These are phyloP conservation scores for Fistulifera pelliculosa DNA, from an alignment of 108 stramenopile species.

Conservation along the genomic window DNA sequence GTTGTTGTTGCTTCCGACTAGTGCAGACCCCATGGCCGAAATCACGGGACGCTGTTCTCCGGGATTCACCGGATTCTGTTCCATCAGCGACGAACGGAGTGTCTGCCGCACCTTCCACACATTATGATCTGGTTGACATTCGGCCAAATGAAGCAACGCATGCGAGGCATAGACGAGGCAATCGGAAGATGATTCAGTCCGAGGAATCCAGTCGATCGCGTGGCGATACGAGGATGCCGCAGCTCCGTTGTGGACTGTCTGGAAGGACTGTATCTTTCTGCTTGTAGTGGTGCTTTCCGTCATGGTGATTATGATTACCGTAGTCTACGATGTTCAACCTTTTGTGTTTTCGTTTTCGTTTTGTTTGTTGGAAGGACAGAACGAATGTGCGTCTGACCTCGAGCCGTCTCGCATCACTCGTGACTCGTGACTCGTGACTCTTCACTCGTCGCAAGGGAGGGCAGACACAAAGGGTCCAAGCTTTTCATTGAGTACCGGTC, in stretches of 20 bases:
- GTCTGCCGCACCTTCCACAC: constrained; percentile 42
- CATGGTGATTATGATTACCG: too few species aligned
- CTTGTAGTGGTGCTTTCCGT: too few species aligned
- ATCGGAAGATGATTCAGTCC: neutral
- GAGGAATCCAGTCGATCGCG: constrained; percentile 40
- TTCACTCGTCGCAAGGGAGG: too few species aligned
- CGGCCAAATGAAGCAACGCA: constrained; percentile 30
- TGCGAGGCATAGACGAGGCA: constrained; percentile 32
- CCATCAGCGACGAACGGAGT: constrained; percentile 17
- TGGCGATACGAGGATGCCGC: constrained; percentile 60
- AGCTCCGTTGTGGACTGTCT: constrained; percentile 62
- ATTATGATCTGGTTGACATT: neutral
- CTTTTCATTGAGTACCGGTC: too few species aligned
- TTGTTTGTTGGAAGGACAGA: too few species aligned
- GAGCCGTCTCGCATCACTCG: too few species aligned
- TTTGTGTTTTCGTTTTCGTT: too few species aligned
- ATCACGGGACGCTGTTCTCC: constrained; percentile 7
- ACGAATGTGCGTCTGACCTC: too few species aligned
- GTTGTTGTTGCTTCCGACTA: too few species aligned
- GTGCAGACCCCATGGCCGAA: constrained; percentile 7
- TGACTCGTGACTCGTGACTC: too few species aligned
- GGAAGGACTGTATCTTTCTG: neutral
- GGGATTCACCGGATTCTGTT: constrained; percentile 3
- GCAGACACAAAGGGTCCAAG: too few species aligned
- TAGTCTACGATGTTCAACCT: too few species aligned